Evolutionary conservation across 768 basidiomycete species (phyloP), one percentile per base, ranked within the genome.

Genomic region (Amanita pallidorosea): DNA sequence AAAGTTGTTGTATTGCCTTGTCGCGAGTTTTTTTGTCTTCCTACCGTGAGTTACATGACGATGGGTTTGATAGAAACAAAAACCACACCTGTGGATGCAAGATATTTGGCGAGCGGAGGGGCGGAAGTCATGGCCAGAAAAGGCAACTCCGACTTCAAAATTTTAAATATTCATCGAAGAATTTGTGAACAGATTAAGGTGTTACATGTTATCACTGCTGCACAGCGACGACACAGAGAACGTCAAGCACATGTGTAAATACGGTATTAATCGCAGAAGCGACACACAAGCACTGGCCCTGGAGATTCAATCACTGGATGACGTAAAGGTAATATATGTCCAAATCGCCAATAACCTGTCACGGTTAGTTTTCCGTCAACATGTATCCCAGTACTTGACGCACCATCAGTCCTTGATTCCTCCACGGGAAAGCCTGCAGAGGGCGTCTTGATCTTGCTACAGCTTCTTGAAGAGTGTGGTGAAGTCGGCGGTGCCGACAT

Each of bases 1-100:
- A 72, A 7, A 98, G 74, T 53, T 79, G 80, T 63, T 84, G 83
- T 55, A 96, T 77, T 0, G 95, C 95, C 61, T 85, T 88, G 68
- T 99, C 95, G 53, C 95, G 81, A 2, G 82, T 85, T 62, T 83
- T 84, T 73, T 96, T 95, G 61, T 97, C 94, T 92, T 66, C 49
- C 54, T 53, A 45, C 34, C 22, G 22, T 42, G 29, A 42, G 38
- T 34, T 42, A 34, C 29, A 43, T 41, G 31, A 57, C 60, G 27
- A 61, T 63, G 50, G 52, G 50, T 52, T 33, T 54, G 45, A 48
- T 55, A 35, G 51, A 42, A 37, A 23, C 13, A 2, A 17, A 37
- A 43, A 43, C 31, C 44, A 57, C 58, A 90, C 93, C 92, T 55
- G 88, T 91, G 22, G 92, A 92, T 17, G 92, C 93, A 41, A 98